Evolutionary conservation across 495 filamentous ascomycete species (phyloP), one percentile per base, ranked within the genome.

Genomic region (Extremus antarcticus): DNA sequence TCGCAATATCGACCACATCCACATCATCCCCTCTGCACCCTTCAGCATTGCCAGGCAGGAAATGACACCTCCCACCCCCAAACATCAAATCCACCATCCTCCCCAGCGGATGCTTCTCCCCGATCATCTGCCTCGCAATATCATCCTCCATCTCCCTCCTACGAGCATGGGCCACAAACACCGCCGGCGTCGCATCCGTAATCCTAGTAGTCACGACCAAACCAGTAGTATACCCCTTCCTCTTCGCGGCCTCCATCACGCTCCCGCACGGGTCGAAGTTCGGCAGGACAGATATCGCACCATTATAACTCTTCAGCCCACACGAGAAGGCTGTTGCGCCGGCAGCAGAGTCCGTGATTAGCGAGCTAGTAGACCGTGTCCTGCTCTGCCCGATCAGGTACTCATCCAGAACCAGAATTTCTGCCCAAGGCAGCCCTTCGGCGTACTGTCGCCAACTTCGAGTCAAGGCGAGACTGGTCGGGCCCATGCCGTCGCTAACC

Each of bases 401-500:
- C 56, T 82, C 69, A 63, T 98, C 92, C 54, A 98, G 74, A 3
- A 84, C 77, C 49, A 98, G 76, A 4, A 77, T 82, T 58, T 94
- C 78, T 53, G 82, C 80, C 53, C 77, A 71, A 2, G 86, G 82
- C 16, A 90, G 72, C 13, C 78, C 80, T 32, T 82, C 74, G 2
- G 50, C 39, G 43, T 43, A 43, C 68, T 98, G 92, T 25, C 81
- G 76, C 72, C 88, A 97, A 64, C 79, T 82, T 46, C 92, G 75
- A 4, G 94, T 95, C 65, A 97, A 69, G 13, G 81, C 81, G 22
- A 97, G 76, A 66, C 87, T 91, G 20, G 90, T 87, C 2, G 92
- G 92, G 0, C 92, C 92, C 94, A 98, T 97, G 53, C 91, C 92
- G 65, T 98, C 92, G 0, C 87, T 94, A 9, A 98, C 94, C 94